A percentile compares a stretch with the other conserved stretches of the same genome.
Evolutionary conservation across 1,139 yeast species (phyloP).

Genomic region (Suhomyces ambrosiae): DNA sequence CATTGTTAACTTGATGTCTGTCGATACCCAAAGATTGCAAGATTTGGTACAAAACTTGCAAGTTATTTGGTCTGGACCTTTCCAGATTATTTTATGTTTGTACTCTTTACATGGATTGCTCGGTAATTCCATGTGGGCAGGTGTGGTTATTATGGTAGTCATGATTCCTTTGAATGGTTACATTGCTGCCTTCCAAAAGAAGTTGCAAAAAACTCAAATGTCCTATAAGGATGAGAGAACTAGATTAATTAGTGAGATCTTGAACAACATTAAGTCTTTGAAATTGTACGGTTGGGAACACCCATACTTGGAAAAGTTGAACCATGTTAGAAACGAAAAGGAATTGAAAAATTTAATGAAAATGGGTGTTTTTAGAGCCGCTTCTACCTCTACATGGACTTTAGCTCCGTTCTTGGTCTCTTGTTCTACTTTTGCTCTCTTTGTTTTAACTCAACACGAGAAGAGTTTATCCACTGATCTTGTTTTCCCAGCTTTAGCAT

Average conservation of each 20-base stretch:
- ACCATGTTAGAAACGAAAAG: slow-evolving; percentile 82
- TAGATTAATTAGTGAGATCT: slow-evolving; percentile 76
- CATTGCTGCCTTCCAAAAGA: slow-evolving; percentile 73
- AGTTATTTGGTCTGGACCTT: slow-evolving; percentile 95
- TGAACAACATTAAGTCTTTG: slow-evolving; percentile 88
- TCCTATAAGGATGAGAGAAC: slow-evolving; percentile 49
- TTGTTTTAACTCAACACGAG: slow-evolving; percentile 61
- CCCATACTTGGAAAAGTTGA: slow-evolving; percentile 75
- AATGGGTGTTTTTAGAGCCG: slow-evolving; percentile 78
- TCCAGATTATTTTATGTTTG: slow-evolving; percentile 83
- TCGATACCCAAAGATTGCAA: slow-evolving; percentile 91
- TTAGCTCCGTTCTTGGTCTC: slow-evolving; percentile 91
- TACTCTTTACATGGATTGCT: slow-evolving; percentile 71
- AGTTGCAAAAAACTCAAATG: slow-evolving; percentile 64
- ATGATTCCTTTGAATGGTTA: slow-evolving; percentile 85
- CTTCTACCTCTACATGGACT: slow-evolving; percentile 76
- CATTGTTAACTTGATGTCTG: slow-evolving; percentile 95
- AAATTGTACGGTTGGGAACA: slow-evolving; percentile 94
- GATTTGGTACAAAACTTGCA: slow-evolving; percentile 87
- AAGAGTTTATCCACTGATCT: slow-evolving; percentile 83
- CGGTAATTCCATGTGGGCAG: slow-evolving; percentile 97
- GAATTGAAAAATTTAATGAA: slow-evolving; percentile 77
- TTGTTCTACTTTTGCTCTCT: slow-evolving; percentile 86
- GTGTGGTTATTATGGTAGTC: slow-evolving; percentile 78
- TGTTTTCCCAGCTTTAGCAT: slow-evolving; percentile 91